Base-by-base conservation (phyloP, 1,284 basidiomycete species). In the Moesziomyces globuligerus region DNA sequence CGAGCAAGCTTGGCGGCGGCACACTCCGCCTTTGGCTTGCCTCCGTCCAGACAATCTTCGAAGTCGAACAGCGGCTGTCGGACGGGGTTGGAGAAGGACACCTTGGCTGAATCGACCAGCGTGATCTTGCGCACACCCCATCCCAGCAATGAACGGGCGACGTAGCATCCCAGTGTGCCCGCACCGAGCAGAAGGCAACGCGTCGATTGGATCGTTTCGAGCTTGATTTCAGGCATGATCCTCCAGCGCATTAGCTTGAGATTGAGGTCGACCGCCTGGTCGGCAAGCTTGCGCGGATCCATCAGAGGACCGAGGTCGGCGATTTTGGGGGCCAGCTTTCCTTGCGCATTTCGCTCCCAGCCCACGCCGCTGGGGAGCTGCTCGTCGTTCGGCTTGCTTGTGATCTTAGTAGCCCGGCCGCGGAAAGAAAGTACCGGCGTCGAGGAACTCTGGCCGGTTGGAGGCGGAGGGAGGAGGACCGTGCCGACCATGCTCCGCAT, bases 211-310 rank as follows among this genome's bases (percentile, higher is more conserved):
- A 99, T 87, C 83, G 89, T 91, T 48, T 96, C 94, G 7, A 98
- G 86, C 69, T 98, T 87, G 42, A 99, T 88, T 0, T 88, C 85
- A 2, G 96, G 95, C 42, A 98, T 86, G 69, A 98, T 94, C 9
- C 95, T 87, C 95, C 95, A 98, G 26, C 93, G 88, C 95, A 99
- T 98, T 23, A 99, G 87, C 83, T 98, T 98, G 49, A 98, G 85
- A 80, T 98, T 98, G 29, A 99, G 86, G 83, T 97, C 94, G 10
- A 98, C 93, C 0, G 96, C 96, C 83, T 98, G 95, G 72, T 93
- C 90, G 0, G 96, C 94, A 7, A 98, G 87, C 66, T 91, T 66
- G 10, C 39, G 48, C 0, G 95, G 96, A 81, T 98, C 94, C 91
- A 98, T 94, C 89, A 95, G 91, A 0, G 94, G 91, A 7, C 91